A percentile compares a stretch with the other conserved stretches of the same genome.
phyloP scores from a whole-genome alignment of 2,329 filamentous ascomycete species.

The Parascedosporium putredinis region DNA sequence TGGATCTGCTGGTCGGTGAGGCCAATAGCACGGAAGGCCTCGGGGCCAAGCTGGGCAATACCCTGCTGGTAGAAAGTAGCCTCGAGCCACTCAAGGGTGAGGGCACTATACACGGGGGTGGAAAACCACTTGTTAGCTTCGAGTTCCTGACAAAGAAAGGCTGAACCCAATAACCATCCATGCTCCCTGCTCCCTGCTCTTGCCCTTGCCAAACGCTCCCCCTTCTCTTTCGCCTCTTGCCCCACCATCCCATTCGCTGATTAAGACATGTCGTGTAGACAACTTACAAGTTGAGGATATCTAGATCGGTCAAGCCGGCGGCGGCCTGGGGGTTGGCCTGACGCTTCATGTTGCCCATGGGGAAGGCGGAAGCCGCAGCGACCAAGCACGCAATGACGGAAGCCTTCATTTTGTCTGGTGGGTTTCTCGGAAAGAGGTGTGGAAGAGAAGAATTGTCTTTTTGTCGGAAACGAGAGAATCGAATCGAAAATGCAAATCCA shows the following conservation, averaged over 20 bases:
- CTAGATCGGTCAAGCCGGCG: constrained; percentile 38
- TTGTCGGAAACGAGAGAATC: constrained; percentile 2
- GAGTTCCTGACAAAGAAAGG: no score
- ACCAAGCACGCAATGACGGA: constrained; percentile 33
- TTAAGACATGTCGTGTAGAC: no score
- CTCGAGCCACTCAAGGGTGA: constrained; percentile 68
- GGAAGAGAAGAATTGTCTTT: no score
- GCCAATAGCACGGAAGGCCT: constrained; percentile 49
- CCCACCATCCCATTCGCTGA: no score
- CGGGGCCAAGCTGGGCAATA: constrained; percentile 53
- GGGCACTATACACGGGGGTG: constrained; percentile 42
- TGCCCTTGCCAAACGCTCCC: background rate
- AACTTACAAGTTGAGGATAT: constrained; percentile 49
- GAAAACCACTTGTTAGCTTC: constrained; percentile 13
- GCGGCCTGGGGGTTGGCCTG: constrained; percentile 38
- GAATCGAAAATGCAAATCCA: constrained; percentile 5
- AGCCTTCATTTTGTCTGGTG: constrained; percentile 29
- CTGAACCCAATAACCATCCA: background rate
- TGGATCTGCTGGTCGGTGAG: constrained; percentile 18
- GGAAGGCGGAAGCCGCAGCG: constrained; percentile 35
- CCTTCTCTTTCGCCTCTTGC: background rate
- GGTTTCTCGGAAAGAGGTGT: constrained; percentile 9
- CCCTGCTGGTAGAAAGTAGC: constrained; percentile 62
- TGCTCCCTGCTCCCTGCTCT: background rate
- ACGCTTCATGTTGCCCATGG: constrained; percentile 33